Base-by-base conservation (phyloP, 2,329 filamentous ascomycete genomes). In the Arthrobotrys sinensis region DNA sequence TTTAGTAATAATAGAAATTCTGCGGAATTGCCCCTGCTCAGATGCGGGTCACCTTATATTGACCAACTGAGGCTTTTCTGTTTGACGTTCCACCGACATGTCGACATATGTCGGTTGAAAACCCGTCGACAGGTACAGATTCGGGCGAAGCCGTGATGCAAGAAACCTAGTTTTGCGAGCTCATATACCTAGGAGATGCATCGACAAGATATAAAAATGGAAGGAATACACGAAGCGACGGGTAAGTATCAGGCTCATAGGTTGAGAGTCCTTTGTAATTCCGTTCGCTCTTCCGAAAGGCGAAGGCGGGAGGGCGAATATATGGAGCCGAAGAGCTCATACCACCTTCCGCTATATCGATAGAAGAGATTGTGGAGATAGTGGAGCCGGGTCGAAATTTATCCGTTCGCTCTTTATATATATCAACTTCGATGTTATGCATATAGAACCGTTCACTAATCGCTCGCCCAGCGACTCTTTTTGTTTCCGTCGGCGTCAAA, bases 1-100 rank as follows among this genome's bases (percentile, higher is more conserved):
- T 50, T 66, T 50, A 45, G 38, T 73, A 73, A 71, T 71, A 45
- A 73, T 73, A 73, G 69, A 73, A 60, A 73, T 40, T 60, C 60
- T 57, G 60, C 60, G 66, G 19, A 34, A 24, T 1, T 21, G 34
- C 40, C 38, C 60, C 69, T 60, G 50, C 50, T n/a, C 16, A 43
- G 32, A 52, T 52, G 63, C 63, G 48, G 63, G 36, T 43, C 16
- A 55, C 24, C 45, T 24, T 65, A 38, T 21, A 64, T 53, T 11
- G 12, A 32, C 28, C 48, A 34, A 55, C 5, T 24, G 66, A 62
- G 52, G 66, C 53, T 63, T 63, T 70, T 70, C 66, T 21, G 53
- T 50, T 67, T 14, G 21, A 38, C 24, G 40, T 64, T 48, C 45
- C 50, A 38, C 64, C 36, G 21, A 57, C 34, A 52, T 28, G 24